Percentiles rank a stretch among this genome's conserved stretches.
Conservation (phyloP, 1,284 basidiomycete species). For the Microbotryum lychnidis-dioicae region DNA sequence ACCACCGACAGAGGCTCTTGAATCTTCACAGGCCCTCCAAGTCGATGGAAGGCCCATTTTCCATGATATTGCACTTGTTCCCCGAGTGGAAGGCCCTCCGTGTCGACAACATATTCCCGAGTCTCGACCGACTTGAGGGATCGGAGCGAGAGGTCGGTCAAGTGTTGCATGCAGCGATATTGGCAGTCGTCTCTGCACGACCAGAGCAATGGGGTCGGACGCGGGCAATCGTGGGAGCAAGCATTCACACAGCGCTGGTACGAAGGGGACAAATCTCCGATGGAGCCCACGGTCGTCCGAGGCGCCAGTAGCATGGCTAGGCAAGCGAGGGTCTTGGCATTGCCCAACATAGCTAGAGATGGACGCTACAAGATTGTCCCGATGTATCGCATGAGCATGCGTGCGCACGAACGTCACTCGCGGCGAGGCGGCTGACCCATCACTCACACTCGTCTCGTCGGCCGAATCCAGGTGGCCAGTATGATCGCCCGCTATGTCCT, state of each 20-base stretch:
- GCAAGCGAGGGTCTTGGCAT: no score
- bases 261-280: constrained; percentile 52
- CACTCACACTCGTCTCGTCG: no score
- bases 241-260: constrained; percentile 51
- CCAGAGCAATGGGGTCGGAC: constrained; percentile 48
- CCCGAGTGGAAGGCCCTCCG: constrained; percentile 33
- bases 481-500: no score
- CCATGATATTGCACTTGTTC: constrained; percentile 67
- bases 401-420: no score
- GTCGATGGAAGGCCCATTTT: constrained; percentile 86
- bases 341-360: no score
- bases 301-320: no score
- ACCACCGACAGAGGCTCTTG: constrained; percentile 90
- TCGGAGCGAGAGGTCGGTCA: constrained; percentile 60
- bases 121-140: constrained; percentile 20
- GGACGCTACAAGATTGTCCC: no score
- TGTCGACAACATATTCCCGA: constrained; percentile 7
- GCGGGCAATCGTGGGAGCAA: constrained; percentile 39
- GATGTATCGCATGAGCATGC: no score
- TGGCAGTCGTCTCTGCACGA: constrained; percentile 79
- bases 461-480: no score
- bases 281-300: background rate
- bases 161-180: constrained; percentile 76
- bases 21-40: constrained; percentile 50
- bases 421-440: no score